phyloP scores from a whole-genome alignment of 495 filamentous ascomycete species.

The Aspergillus mulundensis region DNA sequence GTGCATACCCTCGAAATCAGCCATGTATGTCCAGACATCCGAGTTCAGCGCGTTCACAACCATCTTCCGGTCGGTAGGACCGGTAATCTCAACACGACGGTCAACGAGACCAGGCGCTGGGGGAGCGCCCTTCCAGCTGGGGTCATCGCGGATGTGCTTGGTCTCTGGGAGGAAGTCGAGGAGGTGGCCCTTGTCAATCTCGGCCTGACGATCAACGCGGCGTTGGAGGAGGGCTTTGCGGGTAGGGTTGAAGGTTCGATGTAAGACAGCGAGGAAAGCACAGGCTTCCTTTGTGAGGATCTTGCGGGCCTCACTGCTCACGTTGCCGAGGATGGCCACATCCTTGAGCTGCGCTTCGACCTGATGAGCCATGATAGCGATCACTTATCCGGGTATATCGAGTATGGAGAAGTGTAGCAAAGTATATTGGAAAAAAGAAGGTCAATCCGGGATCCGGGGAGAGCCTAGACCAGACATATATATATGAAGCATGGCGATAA shows the following conservation, averaged over 20 bases:
- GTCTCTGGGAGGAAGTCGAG: constrained; percentile 97
- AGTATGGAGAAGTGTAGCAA: not conserved
- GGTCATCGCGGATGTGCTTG: constrained; percentile 89
- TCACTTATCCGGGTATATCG: constrained; percentile 2
- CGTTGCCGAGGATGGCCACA: constrained; percentile 74
- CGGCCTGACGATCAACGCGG: constrained; percentile 81
- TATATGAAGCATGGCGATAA: constrained; percentile 22
- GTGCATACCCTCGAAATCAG: constrained; percentile 83
- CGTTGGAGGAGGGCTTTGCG: constrained; percentile 88
- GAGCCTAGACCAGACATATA: constrained; percentile 11
- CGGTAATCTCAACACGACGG: constrained; percentile 97
- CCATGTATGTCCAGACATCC: constrained; percentile 99
- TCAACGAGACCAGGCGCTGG: constrained; percentile 93
- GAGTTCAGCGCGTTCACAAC: constrained; percentile 97
- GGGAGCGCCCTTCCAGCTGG: constrained; percentile 89
- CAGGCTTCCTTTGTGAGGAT: constrained; percentile 89
- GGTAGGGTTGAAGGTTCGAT: constrained; percentile 87
- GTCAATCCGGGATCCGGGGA: not conserved
- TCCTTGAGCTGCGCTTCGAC: constrained; percentile 77
- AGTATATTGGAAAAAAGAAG: constrained; percentile 9
- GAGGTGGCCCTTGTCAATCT: constrained; percentile 88
- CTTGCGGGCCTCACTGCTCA: constrained; percentile 76
- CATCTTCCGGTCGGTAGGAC: constrained; percentile 98
- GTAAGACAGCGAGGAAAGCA: constrained; percentile 89
- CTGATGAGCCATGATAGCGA: constrained; percentile 58